These are phyloP conservation scores for Westerdykella aurantiaca DNA, from an alignment of 2,329 filamentous ascomycete genomes.

Conservation along the genomic window DNA sequence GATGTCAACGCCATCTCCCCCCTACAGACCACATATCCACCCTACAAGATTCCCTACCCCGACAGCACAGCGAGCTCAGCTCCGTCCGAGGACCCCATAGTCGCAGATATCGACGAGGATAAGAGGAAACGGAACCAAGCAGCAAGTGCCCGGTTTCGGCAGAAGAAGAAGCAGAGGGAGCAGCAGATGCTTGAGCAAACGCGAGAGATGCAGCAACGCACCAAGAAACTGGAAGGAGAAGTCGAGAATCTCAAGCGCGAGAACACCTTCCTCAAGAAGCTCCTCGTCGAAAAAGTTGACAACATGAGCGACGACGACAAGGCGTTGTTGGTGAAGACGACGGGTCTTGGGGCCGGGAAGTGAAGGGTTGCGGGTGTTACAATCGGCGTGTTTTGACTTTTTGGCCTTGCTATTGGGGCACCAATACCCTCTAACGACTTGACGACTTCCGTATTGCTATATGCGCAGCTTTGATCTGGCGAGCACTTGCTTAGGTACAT, in stretches of 20 bases:
- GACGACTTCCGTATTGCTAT: too few relatives aligned
- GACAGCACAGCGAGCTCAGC: constrained; percentile 30
- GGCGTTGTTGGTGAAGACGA: constrained; percentile 22
- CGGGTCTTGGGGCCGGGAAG: constrained; percentile 9
- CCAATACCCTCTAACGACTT: too few relatives aligned
- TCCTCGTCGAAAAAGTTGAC: constrained; percentile 34
- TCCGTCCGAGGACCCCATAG: constrained; percentile 21
- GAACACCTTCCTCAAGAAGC: constrained; percentile 38
- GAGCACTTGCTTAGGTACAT: too few relatives aligned
- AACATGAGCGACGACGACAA: constrained; percentile 36
- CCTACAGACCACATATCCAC: constrained; percentile 22
- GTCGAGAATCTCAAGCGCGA: constrained; percentile 35
- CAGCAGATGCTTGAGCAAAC: constrained; percentile 56
- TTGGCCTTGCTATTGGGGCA: too few relatives aligned
- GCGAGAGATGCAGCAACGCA: constrained; percentile 75
- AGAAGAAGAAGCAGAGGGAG: constrained; percentile 95
- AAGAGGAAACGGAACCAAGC: constrained; percentile 86
- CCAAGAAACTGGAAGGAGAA: constrained; percentile 59
- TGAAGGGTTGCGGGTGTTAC: not conserved
- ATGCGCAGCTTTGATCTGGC: too few relatives aligned
- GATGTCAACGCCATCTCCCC: constrained; percentile 27
- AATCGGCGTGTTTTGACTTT: too few relatives aligned
- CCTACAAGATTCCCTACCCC: constrained; percentile 28
- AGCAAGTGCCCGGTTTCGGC: constrained; percentile 79
- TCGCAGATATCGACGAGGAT: constrained; percentile 67